Evolutionary conservation across 2,329 filamentous ascomycete species (phyloP), one percentile per base, ranked within the genome.

Genomic region (Nothopassalora personata): DNA sequence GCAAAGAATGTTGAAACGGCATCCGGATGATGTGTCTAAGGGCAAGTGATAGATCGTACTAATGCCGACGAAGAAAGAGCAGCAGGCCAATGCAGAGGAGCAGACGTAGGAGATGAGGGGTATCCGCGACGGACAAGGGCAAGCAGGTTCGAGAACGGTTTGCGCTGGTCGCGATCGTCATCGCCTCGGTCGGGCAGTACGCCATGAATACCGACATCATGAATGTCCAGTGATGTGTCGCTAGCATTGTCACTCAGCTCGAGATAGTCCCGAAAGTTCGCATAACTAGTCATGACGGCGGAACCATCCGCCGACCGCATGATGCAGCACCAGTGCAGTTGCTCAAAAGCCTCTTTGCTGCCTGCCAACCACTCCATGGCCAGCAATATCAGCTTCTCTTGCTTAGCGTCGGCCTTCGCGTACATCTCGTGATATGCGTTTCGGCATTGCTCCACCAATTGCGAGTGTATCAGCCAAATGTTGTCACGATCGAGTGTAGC

Each of bases 311-410:
- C 47, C 15, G 60, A 23, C 60, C 57, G 62, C 9, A 23, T 60
- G 36, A 58, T 28, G 43, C 27, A 58, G 27, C 54, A 59, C 62
- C 60, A 65, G 8, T 63, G 52, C 58, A 61, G 7, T 28, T 47
- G 34, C 53, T 60, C 56, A 45, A 63, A 63, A 13, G 36, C 58
- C 15, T 61, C 58, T 50, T 52, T 63, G 39, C 60, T 65, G 10
- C 62, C 60, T 0, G 60, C 62, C 43, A 65, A 60, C 15, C 43
- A 54, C 46, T 53, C 56, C 50, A 65, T 65, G 10, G 62, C 58
- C 46, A 56, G 50, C 28, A 33, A 36, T 18, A 61, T 54, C 19
- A 56, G 46, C 28, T 36, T 57, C 55, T 58, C 61, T 47, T 61
- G 60, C 56, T 54, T 45, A 15, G 54, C 33, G 46, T 60, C 46